Evolutionary conservation across 768 basidiomycete genomes (phyloP).

Genomic region (Mycena indigotica): DNA sequence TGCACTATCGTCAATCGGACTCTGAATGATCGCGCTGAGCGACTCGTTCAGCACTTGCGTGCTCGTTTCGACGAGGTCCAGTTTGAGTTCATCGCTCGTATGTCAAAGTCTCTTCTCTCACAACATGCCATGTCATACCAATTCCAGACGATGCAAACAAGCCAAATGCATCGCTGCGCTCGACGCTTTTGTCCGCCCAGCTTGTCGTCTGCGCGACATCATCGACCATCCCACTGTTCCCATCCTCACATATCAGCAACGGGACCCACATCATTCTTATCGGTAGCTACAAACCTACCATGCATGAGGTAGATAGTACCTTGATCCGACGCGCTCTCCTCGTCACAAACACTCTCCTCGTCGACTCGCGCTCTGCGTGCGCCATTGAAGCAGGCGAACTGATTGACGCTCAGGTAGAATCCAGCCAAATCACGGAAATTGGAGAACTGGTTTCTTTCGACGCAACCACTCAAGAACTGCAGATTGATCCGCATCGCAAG

Average conservation of each 20-base stretch:
- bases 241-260: constrained; percentile 58
- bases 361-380: constrained; percentile 77
- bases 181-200: constrained; percentile 44
- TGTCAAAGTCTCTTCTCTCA: constrained; percentile 30
- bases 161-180: constrained; percentile 24
- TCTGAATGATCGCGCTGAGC: constrained; percentile 46
- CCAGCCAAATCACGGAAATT: constrained; percentile 59
- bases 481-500: background rate
- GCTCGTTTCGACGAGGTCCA: constrained; percentile 28
- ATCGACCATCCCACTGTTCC: constrained; percentile 69
- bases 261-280: constrained; percentile 75
- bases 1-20: constrained; percentile 71
- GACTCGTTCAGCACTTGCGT: constrained; percentile 35
- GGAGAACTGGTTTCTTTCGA: constrained; percentile 55
- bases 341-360: no score
- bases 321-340: constrained; percentile 57
- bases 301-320: constrained; percentile 71
- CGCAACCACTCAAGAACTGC: constrained; percentile 15
- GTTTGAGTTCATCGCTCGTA: constrained; percentile 9
- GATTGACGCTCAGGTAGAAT: constrained; percentile 50
- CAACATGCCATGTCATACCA: constrained; percentile 18
- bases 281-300: constrained; percentile 79
- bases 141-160: constrained; percentile 11
- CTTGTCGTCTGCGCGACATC: constrained; percentile 81
- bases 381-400: constrained; percentile 82